Conservation (phyloP, 306 rosid species). For the Fragaria iinumae region DNA sequence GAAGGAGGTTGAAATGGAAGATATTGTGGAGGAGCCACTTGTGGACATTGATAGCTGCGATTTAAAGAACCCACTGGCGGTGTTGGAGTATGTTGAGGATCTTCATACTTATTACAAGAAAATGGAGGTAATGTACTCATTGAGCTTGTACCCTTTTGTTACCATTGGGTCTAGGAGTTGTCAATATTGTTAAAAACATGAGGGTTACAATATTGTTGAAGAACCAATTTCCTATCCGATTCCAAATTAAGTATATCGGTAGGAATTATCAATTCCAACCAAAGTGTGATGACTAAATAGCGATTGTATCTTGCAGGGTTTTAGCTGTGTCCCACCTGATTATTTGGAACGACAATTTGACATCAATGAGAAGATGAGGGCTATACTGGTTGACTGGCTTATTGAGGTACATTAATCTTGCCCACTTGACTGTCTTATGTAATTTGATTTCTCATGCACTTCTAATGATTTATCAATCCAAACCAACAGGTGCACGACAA, state of each 20-base stretch:
- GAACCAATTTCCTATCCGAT: constrained; percentile 3
- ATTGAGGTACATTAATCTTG: constrained; percentile 61
- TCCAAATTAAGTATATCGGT: not conserved
- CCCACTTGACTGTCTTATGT: not conserved
- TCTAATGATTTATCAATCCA: constrained; percentile 9
- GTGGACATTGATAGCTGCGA: constrained; percentile 69
- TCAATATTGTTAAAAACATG: too few species aligned
- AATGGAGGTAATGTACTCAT: constrained; percentile 55
- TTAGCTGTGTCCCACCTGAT: constrained; percentile 56
- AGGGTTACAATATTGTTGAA: not conserved
- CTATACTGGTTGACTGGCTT: constrained; percentile 95
- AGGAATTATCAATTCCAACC: constrained; percentile 6
- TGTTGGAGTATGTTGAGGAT: constrained; percentile 71
- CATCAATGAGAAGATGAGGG: constrained; percentile 94
- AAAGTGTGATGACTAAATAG: constrained; percentile 22
- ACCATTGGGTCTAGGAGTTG: too few species aligned
- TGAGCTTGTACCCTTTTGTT: not conserved
- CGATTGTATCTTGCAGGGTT: constrained; percentile 45
- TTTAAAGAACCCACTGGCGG: constrained; percentile 72
- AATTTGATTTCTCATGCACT: constrained; percentile 19
- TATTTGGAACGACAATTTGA: constrained; percentile 77
- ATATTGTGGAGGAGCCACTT: constrained; percentile 62
- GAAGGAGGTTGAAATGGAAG: constrained; percentile 97
- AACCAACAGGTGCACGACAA: constrained; percentile 88
- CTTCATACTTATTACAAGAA: constrained; percentile 64